Percentiles rank a stretch among this genome's conserved stretches.
Conservation (phyloP, 352 stramenopile species). For the Peronosclerospora sorghi region DNA sequence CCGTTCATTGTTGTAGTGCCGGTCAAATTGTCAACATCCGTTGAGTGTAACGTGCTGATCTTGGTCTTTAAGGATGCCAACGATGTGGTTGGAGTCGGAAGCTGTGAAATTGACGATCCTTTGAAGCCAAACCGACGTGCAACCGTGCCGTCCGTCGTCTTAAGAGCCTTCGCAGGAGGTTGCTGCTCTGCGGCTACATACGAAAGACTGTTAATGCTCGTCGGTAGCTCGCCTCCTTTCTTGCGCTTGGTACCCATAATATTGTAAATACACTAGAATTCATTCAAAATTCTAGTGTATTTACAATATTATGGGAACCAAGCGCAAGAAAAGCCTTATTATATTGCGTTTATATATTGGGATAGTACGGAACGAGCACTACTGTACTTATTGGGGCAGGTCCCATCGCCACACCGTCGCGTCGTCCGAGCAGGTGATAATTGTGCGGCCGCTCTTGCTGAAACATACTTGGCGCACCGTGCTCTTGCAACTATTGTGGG, state of each 20-base stretch:
- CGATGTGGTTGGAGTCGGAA: conserved; percentile 1
- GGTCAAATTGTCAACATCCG: no score
- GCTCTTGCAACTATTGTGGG: conserved; percentile 65
- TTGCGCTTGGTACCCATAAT: conserved; percentile 28
- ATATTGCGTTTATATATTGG: no score
- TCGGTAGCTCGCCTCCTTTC: conserved; percentile 13
- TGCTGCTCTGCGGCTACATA: conserved; percentile 9
- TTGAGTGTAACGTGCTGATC: no score
- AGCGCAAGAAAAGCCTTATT: no score
- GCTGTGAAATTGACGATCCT: conserved; percentile 20
- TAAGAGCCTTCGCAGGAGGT: conserved; percentile 13
- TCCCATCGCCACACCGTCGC: no score
- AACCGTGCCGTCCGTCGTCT: conserved; percentile 2
- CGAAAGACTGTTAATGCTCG: conserved; percentile 10
- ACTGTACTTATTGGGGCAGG: conserved; percentile 65
- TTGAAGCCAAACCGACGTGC: conserved; percentile 29
- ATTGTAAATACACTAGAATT: not conserved
- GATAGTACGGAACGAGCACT: no score
- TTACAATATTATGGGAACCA: no score
- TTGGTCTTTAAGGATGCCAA: not conserved
- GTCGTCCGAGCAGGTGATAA: conserved; percentile 68
- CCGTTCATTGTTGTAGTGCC: not conserved
- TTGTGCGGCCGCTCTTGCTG: conserved; percentile 53
- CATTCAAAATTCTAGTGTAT: no score
- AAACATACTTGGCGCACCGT: conserved; percentile 74